Evolutionary conservation across 2,329 filamentous ascomycete genomes (phyloP).

Genomic region (Fusarium sp.): DNA sequence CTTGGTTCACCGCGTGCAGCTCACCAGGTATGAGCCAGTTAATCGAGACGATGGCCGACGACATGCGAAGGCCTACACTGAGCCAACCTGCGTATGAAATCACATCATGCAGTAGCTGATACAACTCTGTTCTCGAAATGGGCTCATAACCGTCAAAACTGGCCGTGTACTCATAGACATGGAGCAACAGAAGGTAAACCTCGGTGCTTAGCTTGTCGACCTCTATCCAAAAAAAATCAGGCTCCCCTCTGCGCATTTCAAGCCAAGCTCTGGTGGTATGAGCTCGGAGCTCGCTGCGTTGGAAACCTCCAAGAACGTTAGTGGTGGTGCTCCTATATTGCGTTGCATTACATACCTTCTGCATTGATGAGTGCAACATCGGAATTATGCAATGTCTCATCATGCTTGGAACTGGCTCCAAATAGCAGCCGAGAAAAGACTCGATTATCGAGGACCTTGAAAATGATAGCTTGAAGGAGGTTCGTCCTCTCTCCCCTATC

Average conservation of each 20-base stretch:
- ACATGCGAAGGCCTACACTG: constrained; percentile 44
- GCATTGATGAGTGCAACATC: constrained; percentile 42
- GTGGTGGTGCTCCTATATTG: background rate
- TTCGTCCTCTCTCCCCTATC: constrained; percentile 37
- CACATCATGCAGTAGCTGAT: constrained; percentile 47
- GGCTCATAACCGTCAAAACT: constrained; percentile 18
- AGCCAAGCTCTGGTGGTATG: constrained; percentile 45
- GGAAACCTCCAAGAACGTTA: constrained; percentile 45
- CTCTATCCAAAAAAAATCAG: constrained; percentile 47
- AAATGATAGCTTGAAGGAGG: constrained; percentile 48
- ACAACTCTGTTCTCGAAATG: constrained; percentile 18
- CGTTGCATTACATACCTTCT: constrained; percentile 43
- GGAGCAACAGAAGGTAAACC: constrained; percentile 42
- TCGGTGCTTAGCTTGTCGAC: constrained; percentile 46
- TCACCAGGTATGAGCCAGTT: constrained; percentile 50
- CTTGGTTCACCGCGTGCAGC: constrained; percentile 31
- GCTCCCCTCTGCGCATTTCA: constrained; percentile 20
- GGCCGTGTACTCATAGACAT: constrained; percentile 37
- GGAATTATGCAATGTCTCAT: constrained; percentile 33
- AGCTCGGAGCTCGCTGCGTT: constrained; percentile 44
- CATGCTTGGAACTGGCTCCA: constrained; percentile 46
- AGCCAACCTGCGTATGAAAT: constrained; percentile 50
- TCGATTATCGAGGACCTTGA: constrained; percentile 43
- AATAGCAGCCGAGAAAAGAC: constrained; percentile 49
- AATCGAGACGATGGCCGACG: constrained; percentile 38